A percentile compares a stretch with the other conserved stretches of the same genome.
phyloP scores from a whole-genome alignment of 345 rosid genomes.

The Salix suchowensis region DNA sequence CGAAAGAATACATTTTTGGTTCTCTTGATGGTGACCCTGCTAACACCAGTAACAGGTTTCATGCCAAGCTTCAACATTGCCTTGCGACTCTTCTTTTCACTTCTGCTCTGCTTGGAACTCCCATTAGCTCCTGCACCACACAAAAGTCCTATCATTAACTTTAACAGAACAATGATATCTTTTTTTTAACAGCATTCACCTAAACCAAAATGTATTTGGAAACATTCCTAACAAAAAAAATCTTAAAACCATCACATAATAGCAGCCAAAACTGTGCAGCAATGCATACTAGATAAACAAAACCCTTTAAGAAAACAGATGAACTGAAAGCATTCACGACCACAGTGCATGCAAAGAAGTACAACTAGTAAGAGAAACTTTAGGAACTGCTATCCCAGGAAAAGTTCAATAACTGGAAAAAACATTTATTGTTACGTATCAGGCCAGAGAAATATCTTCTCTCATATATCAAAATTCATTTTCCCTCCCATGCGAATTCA shows the following conservation, averaged over 20 bases:
- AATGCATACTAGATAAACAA: background rate
- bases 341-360: too few species aligned
- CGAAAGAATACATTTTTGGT: constrained; percentile 52
- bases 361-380: background rate
- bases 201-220: background rate
- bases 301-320: background rate
- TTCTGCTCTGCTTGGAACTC: constrained; percentile 76
- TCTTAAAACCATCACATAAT: background rate
- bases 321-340: background rate
- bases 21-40: constrained; percentile 81
- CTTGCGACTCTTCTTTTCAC: constrained; percentile 84
- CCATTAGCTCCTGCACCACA: constrained; percentile 56
- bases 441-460: background rate
- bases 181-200: background rate
- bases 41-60: constrained; percentile 76
- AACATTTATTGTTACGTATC: background rate
- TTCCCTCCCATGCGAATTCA: background rate
- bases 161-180: background rate
- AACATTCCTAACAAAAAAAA: background rate
- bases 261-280: background rate
- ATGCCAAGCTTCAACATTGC: constrained; percentile 83
- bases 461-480: background rate
- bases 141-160: constrained; percentile 1
- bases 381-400: background rate
- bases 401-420: background rate